Evolutionary conservation across 2,329 filamentous ascomycete species (phyloP).

Genomic region (Sarocladium kiliense): DNA sequence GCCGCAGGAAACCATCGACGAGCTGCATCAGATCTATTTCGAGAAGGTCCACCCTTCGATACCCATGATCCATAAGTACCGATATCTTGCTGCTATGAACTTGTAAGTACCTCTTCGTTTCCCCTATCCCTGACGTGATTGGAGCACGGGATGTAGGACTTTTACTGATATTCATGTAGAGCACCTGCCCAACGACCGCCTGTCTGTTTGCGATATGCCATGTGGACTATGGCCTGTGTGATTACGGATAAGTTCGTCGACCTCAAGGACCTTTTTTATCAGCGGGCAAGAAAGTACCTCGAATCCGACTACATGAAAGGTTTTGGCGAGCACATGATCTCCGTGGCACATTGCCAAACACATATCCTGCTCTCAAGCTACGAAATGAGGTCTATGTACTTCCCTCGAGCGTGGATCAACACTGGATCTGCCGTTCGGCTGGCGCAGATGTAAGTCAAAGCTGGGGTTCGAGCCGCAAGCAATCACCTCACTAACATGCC

Average conservation of each 20-base stretch:
- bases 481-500: constrained; percentile 35
- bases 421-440: constrained; percentile 77
- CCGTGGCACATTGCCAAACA: constrained; percentile 78
- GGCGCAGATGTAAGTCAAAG: constrained; percentile 66
- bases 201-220: constrained; percentile 83
- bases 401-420: constrained; percentile 92
- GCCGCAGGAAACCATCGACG: constrained; percentile 64
- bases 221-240: constrained; percentile 92
- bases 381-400: constrained; percentile 98
- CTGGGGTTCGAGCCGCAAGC: no score
- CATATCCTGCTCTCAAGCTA: constrained; percentile 77
- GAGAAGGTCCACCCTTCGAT: constrained; percentile 81
- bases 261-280: constrained; percentile 85
- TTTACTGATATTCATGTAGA: constrained; percentile 27
- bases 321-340: constrained; percentile 84
- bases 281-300: constrained; percentile 81
- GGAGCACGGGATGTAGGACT: no score
- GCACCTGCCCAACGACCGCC: constrained; percentile 82
- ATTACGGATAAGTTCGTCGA: constrained; percentile 75
- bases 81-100: constrained; percentile 85
- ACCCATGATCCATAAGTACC: constrained; percentile 84
- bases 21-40: constrained; percentile 86
- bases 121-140: not conserved
- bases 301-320: constrained; percentile 89
- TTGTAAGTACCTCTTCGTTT: constrained; percentile 41